A percentile compares a stretch with the other conserved stretches of the same genome.
These are phyloP conservation scores for Friedmanniomyces endolithicus DNA, from an alignment of 495 filamentous ascomycete genomes.

Conservation along the genomic window DNA sequence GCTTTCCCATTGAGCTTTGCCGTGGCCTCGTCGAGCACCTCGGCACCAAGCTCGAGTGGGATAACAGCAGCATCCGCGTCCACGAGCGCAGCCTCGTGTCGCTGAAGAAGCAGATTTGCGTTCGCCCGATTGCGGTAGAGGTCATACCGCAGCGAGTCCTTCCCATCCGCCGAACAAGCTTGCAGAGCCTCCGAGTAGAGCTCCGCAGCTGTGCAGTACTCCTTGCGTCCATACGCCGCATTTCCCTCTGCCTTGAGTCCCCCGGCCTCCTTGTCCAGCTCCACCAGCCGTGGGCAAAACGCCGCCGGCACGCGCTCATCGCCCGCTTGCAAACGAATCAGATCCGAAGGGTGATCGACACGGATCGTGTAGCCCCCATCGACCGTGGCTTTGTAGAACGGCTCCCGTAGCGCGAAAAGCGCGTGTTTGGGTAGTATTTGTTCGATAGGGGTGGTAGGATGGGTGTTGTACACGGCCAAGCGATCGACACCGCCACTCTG, in stretches of 20 bases:
- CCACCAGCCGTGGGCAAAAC: background rate
- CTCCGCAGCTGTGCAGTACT: background rate
- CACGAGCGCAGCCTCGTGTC: background rate
- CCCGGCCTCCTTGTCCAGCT: conserved; percentile 1
- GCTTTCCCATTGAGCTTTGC: background rate
- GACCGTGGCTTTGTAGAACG: conserved; percentile 12
- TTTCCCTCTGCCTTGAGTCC: conserved; percentile 21
- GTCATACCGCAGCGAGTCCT: background rate
- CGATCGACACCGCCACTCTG: conserved; percentile 4
- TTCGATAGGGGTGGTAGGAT: conserved; percentile 3
- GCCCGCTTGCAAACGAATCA: conserved; percentile 3
- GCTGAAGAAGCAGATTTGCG: background rate
- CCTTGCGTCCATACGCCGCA: conserved; percentile 4
- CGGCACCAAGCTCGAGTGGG: no score
- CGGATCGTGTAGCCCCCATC: conserved; percentile 20
- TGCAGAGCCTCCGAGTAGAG: background rate
- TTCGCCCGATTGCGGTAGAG: conserved; percentile 9
- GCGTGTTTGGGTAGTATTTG: conserved; percentile 7
- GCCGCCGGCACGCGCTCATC: conserved; percentile 5
- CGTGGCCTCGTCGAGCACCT: background rate
- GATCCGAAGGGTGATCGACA: conserved; percentile 23
- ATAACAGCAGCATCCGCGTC: conserved; percentile 2
- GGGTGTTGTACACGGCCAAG: conserved; percentile 19
- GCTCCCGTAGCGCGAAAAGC: conserved; percentile 21
- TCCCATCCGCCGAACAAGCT: background rate